Percentiles rank a stretch among this genome's conserved stretches.
phyloP scores from a whole-genome alignment of 73 alveolate genomes.

The Tetrahymena elliotti region DNA sequence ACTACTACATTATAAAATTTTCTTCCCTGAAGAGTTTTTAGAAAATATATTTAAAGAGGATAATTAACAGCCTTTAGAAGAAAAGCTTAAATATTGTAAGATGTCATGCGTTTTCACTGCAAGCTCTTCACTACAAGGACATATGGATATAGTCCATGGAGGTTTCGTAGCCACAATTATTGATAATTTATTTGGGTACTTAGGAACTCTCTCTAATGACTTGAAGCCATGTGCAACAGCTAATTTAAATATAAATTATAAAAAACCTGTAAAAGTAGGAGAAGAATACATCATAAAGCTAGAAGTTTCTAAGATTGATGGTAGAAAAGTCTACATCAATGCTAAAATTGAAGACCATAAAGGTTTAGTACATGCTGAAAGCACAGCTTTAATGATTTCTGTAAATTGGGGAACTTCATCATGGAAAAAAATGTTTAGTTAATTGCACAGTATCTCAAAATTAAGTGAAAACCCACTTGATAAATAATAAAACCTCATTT shows the following conservation, averaged over 20 bases:
- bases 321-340: conserved; percentile 18
- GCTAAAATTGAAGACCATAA: conserved; percentile 9
- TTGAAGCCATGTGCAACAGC: conserved; percentile 22
- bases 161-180: conserved; percentile 29
- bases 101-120: conserved; percentile 13
- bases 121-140: conserved; percentile 13
- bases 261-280: conserved; percentile 19
- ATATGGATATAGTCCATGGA: conserved; percentile 26
- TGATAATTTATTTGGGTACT: conserved; percentile 23
- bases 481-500: not conserved
- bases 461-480: not conserved
- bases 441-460: not conserved
- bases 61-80: not conserved
- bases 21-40: not conserved
- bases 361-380: not conserved
- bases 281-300: conserved; percentile 23
- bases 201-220: conserved; percentile 8
- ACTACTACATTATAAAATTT: not conserved
- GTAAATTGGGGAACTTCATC: conserved; percentile 32
- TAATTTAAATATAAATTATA: conserved; percentile 24
- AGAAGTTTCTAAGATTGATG: conserved; percentile 18
- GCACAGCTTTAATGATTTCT: conserved; percentile 9
- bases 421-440: conserved; percentile 10
- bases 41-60: not conserved
- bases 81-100: not conserved